Evolutionary conservation across 805 yeast species (phyloP).

Genomic region (Saccharomycopsis babjevae): DNA sequence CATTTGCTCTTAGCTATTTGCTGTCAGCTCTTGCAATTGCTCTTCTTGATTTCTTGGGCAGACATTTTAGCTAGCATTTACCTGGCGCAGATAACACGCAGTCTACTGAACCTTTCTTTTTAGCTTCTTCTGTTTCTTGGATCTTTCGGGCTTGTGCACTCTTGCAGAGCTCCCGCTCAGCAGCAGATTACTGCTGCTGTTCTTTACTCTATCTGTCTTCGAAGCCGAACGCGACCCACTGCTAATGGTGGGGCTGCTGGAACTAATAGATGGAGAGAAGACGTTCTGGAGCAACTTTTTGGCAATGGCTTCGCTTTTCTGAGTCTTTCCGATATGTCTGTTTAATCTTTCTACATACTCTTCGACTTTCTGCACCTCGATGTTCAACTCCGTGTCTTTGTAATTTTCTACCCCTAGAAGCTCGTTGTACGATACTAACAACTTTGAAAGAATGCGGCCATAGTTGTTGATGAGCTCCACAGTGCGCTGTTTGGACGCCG

Average conservation of each 20-base stretch:
- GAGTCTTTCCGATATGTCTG: neutral
- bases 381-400: conserved; percentile 27
- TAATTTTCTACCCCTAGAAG: conserved; percentile 5
- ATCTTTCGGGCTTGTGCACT: neutral
- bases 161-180: neutral
- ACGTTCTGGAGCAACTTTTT: neutral
- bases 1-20: no score
- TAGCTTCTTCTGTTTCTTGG: neutral
- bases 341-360: neutral
- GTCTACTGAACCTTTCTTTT: neutral
- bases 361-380: conserved; percentile 27
- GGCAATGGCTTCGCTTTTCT: neutral
- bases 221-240: neutral
- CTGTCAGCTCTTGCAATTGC: no score
- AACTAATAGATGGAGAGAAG: neutral
- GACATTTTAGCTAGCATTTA: no score
- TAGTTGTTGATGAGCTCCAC: conserved; percentile 10
- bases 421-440: conserved; percentile 2
- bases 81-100: no score
- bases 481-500: neutral
- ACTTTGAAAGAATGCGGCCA: neutral
- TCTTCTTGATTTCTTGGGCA: no score
- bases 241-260: neutral
- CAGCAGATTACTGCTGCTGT: neutral
- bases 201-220: no score